Evolutionary conservation across 495 filamentous ascomycete species (phyloP).

Genomic region (Talaromyces liani): DNA sequence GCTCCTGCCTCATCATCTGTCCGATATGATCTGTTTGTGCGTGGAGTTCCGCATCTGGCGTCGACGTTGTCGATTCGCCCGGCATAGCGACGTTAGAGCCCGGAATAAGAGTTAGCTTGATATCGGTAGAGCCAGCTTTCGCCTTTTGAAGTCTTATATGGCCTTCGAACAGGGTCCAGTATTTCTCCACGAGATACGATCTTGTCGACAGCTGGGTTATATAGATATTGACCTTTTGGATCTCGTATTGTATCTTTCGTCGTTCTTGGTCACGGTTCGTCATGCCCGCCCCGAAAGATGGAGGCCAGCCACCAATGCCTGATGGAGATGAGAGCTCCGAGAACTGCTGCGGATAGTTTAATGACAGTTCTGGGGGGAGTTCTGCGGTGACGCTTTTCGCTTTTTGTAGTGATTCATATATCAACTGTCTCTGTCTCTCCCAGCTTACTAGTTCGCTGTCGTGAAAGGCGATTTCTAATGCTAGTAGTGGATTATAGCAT

Average conservation of each 20-base stretch:
- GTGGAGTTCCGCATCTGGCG: conserved; percentile 20
- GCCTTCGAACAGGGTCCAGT: conserved; percentile 57
- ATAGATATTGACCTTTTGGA: conserved; percentile 80
- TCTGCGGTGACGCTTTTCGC: conserved; percentile 53
- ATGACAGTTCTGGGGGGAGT: conserved; percentile 53
- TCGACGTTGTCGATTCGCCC: conserved; percentile 2
- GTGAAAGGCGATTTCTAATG: conserved; percentile 68
- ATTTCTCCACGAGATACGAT: conserved; percentile 77
- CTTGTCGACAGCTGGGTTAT: conserved; percentile 66
- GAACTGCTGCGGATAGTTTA: conserved; percentile 22
- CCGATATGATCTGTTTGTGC: conserved; percentile 40
- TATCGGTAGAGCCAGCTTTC: background rate
- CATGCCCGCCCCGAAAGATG: conserved; percentile 11
- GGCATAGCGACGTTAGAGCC: background rate
- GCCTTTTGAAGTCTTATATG: conserved; percentile 8
- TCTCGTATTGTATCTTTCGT: conserved; percentile 62
- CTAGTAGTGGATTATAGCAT: conserved; percentile 60
- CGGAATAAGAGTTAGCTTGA: background rate
- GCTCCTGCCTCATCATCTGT: conserved; percentile 55
- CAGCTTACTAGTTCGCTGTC: conserved; percentile 63
- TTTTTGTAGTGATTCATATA: conserved; percentile 52
- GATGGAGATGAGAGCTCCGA: background rate
- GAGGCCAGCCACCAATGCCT: conserved; percentile 7
- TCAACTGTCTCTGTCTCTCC: conserved; percentile 57
- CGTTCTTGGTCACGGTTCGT: conserved; percentile 23